A percentile compares a stretch with the other conserved stretches of the same genome.
phyloP scores from a whole-genome alignment of 2,329 filamentous ascomycete genomes.

The Trichoderma guizhouense region DNA sequence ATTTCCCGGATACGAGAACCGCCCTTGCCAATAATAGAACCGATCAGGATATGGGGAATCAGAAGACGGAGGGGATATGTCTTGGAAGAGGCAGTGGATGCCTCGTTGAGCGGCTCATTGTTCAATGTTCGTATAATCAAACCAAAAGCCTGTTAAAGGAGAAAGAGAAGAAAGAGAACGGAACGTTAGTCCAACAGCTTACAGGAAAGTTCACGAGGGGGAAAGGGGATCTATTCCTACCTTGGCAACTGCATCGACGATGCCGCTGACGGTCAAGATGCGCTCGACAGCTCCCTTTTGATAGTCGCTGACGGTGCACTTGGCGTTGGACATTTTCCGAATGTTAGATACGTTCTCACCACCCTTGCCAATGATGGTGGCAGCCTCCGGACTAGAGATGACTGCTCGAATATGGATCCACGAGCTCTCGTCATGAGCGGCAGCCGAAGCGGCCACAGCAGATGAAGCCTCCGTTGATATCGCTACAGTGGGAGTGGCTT shows the following conservation, averaged over 20 bases:
- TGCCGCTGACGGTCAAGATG: slow-evolving; percentile 93
- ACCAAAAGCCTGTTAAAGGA: slow-evolving; percentile 73
- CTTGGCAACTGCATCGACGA: slow-evolving; percentile 95
- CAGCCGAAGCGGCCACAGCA: slow-evolving; percentile 44
- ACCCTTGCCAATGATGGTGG: slow-evolving; percentile 96
- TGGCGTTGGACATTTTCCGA: slow-evolving; percentile 88
- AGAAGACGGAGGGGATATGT: slow-evolving; percentile 94
- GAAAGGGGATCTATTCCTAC: slow-evolving; percentile 46
- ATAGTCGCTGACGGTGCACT: slow-evolving; percentile 98
- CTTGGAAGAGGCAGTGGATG: slow-evolving; percentile 92
- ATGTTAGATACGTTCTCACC: slow-evolving; percentile 99
- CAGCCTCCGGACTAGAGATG: slow-evolving; percentile 95
- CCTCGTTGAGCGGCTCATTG: slow-evolving; percentile 84
- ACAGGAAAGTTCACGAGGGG: neutral
- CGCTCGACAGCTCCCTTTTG: slow-evolving; percentile 95
- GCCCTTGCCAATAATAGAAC: slow-evolving; percentile 97
- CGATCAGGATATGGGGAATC: slow-evolving; percentile 94
- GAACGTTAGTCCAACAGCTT: neutral
- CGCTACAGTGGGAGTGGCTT: slow-evolving; percentile 3
- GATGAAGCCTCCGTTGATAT: slow-evolving; percentile 33
- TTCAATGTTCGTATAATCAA: slow-evolving; percentile 97
- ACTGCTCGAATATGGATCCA: slow-evolving; percentile 98
- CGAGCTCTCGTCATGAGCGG: slow-evolving; percentile 78
- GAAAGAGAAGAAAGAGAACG: neutral
- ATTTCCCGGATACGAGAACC: slow-evolving; percentile 96